Evolutionary conservation across 768 basidiomycete genomes (phyloP).

Genomic region (Phylloporus arenicola): DNA sequence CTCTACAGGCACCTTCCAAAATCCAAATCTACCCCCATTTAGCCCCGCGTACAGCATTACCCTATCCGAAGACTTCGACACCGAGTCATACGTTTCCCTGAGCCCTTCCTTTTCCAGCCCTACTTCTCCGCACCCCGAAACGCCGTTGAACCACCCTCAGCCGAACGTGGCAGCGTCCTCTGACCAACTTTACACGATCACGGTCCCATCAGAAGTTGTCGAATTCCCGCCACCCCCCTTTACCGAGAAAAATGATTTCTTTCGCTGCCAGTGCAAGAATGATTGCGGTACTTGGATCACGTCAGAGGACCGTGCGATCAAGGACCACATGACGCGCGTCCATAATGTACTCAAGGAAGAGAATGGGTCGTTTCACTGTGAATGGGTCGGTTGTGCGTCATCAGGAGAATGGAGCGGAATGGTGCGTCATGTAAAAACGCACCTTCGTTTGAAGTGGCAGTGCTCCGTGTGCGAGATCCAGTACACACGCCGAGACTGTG

Average conservation of each 20-base stretch:
- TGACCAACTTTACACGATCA: background rate
- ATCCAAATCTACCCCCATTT: background rate
- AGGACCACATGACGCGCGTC: conserved; percentile 5
- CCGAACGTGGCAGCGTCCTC: background rate
- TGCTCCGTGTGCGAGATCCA: conserved; percentile 14
- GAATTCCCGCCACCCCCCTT: conserved; percentile 2
- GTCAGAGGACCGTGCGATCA: conserved; percentile 9
- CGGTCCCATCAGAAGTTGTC: conserved; percentile 5
- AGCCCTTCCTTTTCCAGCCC: background rate
- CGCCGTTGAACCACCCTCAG: background rate
- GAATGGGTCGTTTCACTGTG: background rate
- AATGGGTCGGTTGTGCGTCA: conserved; percentile 12
- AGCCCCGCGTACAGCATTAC: background rate
- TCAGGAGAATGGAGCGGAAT: conserved; percentile 4
- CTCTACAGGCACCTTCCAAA: background rate
- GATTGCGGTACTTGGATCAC: conserved; percentile 19
- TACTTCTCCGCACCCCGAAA: background rate
- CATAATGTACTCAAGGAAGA: conserved; percentile 4
- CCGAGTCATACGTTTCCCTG: background rate
- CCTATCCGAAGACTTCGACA: background rate
- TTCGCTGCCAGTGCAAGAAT: conserved; percentile 12
- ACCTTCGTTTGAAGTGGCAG: conserved; percentile 13
- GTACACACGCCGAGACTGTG: conserved; percentile 17
- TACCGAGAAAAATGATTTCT: conserved; percentile 3
- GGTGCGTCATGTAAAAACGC: conserved; percentile 14